Evolutionary conservation across 169 alveolate genomes (phyloP).

Genomic region (Cryptosporidium bovis): DNA sequence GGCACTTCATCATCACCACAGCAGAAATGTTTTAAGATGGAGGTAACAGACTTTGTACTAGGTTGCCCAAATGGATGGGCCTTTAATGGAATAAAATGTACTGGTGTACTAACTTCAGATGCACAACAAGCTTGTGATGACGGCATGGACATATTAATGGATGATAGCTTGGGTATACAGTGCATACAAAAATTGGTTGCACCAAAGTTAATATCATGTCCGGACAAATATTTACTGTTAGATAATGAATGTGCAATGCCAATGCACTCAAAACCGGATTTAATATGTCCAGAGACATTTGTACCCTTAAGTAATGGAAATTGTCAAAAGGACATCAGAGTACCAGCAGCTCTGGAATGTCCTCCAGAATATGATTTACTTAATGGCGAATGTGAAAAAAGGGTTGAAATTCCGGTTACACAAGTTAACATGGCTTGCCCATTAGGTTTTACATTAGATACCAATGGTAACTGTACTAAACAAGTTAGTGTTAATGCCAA

Average conservation of each 20-base stretch:
- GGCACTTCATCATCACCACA: conserved; percentile 58
- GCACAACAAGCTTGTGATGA: conserved; percentile 73
- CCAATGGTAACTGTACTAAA: conserved; percentile 46
- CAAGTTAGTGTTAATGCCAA: conserved; percentile 52
- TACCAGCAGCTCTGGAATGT: conserved; percentile 72
- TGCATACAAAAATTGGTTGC: conserved; percentile 60
- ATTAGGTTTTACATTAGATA: conserved; percentile 53
- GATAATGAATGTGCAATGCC: conserved; percentile 71
- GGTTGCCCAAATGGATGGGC: conserved; percentile 76
- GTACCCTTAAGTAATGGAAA: conserved; percentile 62
- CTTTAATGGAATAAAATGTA: conserved; percentile 64
- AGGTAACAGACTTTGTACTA: conserved; percentile 68
- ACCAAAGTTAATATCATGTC: conserved; percentile 65
- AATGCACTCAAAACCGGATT: conserved; percentile 66
- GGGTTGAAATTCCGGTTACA: conserved; percentile 37
- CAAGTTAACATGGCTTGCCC: conserved; percentile 45
- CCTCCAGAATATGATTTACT: conserved; percentile 41
- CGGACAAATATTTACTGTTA: conserved; percentile 43
- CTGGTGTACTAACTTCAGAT: conserved; percentile 61
- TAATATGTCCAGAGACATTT: conserved; percentile 64
- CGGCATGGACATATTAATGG: conserved; percentile 57
- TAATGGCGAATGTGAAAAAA: conserved; percentile 61
- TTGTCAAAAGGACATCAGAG: conserved; percentile 65
- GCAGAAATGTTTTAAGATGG: conserved; percentile 68
- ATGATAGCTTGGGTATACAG: conserved; percentile 45